phyloP scores from a whole-genome alignment of 2,329 filamentous ascomycete genomes.

The Elsinoe ampelina region DNA sequence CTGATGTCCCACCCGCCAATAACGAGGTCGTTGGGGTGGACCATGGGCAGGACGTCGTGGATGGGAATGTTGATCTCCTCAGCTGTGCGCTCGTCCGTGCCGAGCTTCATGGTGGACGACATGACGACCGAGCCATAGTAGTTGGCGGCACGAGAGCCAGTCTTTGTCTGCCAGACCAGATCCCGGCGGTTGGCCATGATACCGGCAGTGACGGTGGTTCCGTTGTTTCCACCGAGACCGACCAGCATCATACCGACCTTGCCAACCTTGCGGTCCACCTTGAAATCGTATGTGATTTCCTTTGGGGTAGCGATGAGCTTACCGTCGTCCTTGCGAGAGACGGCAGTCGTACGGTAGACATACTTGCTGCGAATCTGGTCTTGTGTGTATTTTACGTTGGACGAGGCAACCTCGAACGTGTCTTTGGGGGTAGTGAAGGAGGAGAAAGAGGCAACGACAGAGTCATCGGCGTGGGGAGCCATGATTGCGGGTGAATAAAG shows the following conservation, averaged over 20 bases:
- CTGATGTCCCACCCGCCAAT: slow-evolving; percentile 98
- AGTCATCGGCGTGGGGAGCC: slow-evolving; percentile 83
- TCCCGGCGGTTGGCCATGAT: slow-evolving; percentile 89
- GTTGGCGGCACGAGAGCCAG: slow-evolving; percentile 76
- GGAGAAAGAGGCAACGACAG: slow-evolving; percentile 20
- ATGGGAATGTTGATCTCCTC: slow-evolving; percentile 95
- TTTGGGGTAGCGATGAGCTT: slow-evolving; percentile 76
- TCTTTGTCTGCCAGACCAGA: slow-evolving; percentile 86
- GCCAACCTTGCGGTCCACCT: slow-evolving; percentile 85
- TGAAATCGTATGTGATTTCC: slow-evolving; percentile 92
- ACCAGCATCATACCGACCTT: slow-evolving; percentile 97
- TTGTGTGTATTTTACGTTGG: slow-evolving; percentile 87
- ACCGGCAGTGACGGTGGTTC: slow-evolving; percentile 90
- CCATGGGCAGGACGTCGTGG: slow-evolving; percentile 88
- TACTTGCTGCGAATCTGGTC: slow-evolving; percentile 86
- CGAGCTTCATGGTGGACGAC: slow-evolving; percentile 94
- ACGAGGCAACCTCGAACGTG: slow-evolving; percentile 74
- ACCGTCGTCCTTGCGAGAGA: slow-evolving; percentile 61
- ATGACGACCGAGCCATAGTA: slow-evolving; percentile 98
- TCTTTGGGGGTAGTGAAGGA: slow-evolving; percentile 29
- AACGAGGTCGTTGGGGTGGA: slow-evolving; percentile 90
- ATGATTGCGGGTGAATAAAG: slow-evolving; percentile 45
- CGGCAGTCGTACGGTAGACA: slow-evolving; percentile 87
- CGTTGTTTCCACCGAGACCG: slow-evolving; percentile 97
- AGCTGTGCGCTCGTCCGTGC: slow-evolving; percentile 71